A percentile compares a stretch with the other conserved stretches of the same genome.
Evolutionary conservation across 371 early-diverging fungal species (phyloP).

Genomic region (Syncephalastrum sp.): DNA sequence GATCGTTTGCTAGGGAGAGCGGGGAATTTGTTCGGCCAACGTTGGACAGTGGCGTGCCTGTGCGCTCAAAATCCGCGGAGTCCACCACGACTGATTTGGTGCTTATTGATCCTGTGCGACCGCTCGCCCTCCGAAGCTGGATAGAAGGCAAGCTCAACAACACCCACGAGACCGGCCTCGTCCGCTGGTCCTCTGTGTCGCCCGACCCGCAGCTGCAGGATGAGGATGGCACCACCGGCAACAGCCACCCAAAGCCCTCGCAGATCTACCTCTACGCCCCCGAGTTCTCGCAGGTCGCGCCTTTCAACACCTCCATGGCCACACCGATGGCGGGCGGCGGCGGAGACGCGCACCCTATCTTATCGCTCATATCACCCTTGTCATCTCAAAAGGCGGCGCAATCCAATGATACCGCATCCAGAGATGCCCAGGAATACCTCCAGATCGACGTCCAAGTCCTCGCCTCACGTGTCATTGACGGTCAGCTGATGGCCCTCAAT

Average conservation of each 20-base stretch:
- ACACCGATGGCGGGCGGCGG: neutral
- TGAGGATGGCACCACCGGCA: too few species aligned
- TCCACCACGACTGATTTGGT: constrained; percentile 31
- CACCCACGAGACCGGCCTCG: constrained; percentile 14
- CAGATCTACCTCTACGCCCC: constrained; percentile 41
- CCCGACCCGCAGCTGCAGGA: too few species aligned
- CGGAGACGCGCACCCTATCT: constrained; percentile 9
- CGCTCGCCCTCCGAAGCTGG: constrained; percentile 37
- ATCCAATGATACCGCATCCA: constrained; percentile 6
- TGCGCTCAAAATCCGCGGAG: neutral
- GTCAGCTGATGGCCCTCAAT: constrained; percentile 25
- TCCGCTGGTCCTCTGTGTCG: constrained; percentile 16
- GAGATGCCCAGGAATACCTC: constrained; percentile 18
- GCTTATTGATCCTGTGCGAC: constrained; percentile 38
- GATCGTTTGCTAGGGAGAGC: neutral
- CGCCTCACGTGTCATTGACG: constrained; percentile 34
- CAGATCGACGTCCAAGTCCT: constrained; percentile 49
- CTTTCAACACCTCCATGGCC: constrained; percentile 8
- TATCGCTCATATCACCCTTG: constrained; percentile 37
- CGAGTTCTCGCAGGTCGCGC: constrained; percentile 39
- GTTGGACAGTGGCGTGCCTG: constrained; percentile 8
- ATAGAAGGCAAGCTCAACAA: constrained; percentile 27
- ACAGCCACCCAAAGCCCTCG: neutral
- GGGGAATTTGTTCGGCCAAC: neutral
- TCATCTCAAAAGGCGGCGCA: too few species aligned